Conservation (phyloP, 371 early-diverging fungal genomes). For the Pancytospora epiphaga region DNA sequence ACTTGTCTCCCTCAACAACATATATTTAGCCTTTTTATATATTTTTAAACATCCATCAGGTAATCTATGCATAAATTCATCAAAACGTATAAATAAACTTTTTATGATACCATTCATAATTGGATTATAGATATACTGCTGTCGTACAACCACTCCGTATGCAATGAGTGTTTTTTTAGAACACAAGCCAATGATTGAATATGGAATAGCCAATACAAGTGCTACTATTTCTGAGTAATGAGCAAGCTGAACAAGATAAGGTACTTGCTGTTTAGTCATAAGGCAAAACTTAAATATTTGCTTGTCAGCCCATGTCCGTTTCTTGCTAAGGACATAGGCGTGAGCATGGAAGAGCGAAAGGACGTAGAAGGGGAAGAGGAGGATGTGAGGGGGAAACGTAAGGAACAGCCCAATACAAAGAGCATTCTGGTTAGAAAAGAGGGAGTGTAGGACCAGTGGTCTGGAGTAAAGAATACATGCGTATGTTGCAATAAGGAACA, state of each 20-base stretch:
- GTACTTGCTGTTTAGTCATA: neutral
- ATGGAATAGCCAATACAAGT: neutral
- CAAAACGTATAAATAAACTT: neutral
- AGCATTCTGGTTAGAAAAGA: slow-evolving; percentile 21
- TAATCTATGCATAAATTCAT: neutral
- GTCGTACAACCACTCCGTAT: slow-evolving; percentile 45
- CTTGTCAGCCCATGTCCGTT: slow-evolving; percentile 27
- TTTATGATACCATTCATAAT: slow-evolving; percentile 45
- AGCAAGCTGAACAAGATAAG: neutral
- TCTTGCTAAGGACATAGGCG: slow-evolving; percentile 34
- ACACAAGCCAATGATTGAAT: slow-evolving; percentile 4
- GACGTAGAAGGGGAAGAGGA: slow-evolving; percentile 52
- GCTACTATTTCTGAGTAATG: neutral
- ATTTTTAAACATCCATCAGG: neutral
- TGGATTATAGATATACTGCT: slow-evolving; percentile 50
- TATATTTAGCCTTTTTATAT: neutral
- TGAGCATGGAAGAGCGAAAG: slow-evolving; percentile 41
- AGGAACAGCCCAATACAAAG: slow-evolving; percentile 38
- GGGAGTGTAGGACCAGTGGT: neutral
- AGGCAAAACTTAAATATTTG: neutral
- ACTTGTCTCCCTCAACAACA: too few relatives aligned
- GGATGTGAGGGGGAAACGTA: slow-evolving; percentile 21
- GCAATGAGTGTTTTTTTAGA: slow-evolving; percentile 29
- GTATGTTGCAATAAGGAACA: slow-evolving; percentile 25
- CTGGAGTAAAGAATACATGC: neutral